Base-by-base conservation (phyloP, 169 alveolate genomes). In the Plasmodium knowlesi region DNA sequence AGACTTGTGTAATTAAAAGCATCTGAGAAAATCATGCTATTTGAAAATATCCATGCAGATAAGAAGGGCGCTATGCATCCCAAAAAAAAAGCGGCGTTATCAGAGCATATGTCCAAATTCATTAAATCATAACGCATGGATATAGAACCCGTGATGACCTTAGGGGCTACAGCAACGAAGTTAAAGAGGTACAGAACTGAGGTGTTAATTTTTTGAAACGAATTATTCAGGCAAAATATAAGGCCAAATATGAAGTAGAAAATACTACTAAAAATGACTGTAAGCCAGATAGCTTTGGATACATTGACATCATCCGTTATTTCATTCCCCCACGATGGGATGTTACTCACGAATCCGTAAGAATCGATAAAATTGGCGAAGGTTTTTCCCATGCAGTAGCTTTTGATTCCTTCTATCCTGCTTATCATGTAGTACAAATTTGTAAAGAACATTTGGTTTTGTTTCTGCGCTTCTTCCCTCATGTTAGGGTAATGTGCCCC, bases 311-410 rank as follows among this genome's bases (percentile, higher is more conserved):
- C 96, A 73, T 83, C 93, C 4, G 96, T 96, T 94, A 96, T 95
- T 82, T 96, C 97, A 84, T 96, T 96, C 41, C 96, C 97, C 97
- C 97, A 96, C 6, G 97, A 95, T 32, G 97, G 97, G n/a, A 95
- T 92, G 43, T 89, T 83, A 76, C 96, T 92, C 41, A 96, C 96
- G 67, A 96, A 80, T 43, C 95, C 95, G 83, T 93, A 96, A 72
- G 96, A 95, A 54, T 96, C 97, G 78, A 96, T 95, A 72, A 96
- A 96, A 72, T 94, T 94, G 22, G 95, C 80, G 53, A 80, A 82
- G 39, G 94, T 54, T 93, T 81, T 82, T 1, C 92, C 72, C 85
- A 82, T 53, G 89, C 97, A 41, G 85, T 76, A 85, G 22, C 86
- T 53, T 92, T 85, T 67, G 92, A 95, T 41, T 92, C 96, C 92